Base-by-base conservation (phyloP, 768 basidiomycete genomes). In the Lanmaoa pseudosensibilis region DNA sequence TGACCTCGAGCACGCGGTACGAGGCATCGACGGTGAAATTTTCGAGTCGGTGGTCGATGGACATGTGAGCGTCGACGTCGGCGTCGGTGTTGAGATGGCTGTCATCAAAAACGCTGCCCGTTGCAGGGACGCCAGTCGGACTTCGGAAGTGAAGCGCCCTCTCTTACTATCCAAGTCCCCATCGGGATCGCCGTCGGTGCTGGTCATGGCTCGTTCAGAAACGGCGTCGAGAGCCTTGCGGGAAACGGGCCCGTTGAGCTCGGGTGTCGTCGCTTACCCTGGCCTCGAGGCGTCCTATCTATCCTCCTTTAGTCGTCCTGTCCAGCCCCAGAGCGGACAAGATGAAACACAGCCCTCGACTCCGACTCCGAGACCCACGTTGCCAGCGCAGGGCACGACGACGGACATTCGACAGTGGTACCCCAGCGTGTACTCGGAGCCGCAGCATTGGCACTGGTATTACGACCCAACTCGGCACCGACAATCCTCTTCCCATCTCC, bases 1-100 rank as follows among this genome's bases (percentile, higher is more conserved):
- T 91, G 57, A 92, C 85, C 72, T 92, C 90, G 46, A 90, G 74
- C 2, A 90, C 83, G 67, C 84, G 80, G 71, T 94, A 95, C 66
- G 75, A 71, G 50, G 76, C 73, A 41, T 78, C 81, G 51, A 81
- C 79, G 54, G 77, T 73, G 55, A 85, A 86, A 54, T 72, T 75
- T 39, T 75, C 66, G 57, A 80, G 70, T 58, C 74, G 62, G 53
- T 58, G 50, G 47, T 71, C 73, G n/a, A 43, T 38, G 38, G 60
- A 55, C 69, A 70, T 27, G 27, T 44, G 19, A 21, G 40, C 33
- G 48, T 46, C 51, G 52, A 37, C 50, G 57, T 55, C 50, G 53
- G 34, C 44, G 52, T 51, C 48, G 34, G 25, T 39, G 63, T 43
- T 50, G 58, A 33, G 48, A 50, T n/a, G 52, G 18, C 3, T 32